These are phyloP conservation scores for Penicillium cataractarum DNA, from an alignment of 495 filamentous ascomycete species.

Conservation along the genomic window DNA sequence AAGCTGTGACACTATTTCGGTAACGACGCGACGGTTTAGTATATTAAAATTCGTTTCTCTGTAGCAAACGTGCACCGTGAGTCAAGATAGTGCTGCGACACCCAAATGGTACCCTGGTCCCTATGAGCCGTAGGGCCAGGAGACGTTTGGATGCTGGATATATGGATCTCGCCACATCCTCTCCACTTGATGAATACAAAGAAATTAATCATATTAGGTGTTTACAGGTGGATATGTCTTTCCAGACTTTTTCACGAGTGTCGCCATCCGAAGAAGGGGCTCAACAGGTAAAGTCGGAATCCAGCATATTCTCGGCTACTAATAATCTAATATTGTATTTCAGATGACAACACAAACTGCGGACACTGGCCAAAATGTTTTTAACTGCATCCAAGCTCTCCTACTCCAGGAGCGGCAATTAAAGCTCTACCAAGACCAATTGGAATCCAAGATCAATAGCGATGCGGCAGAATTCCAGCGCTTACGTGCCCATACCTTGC, in stretches of 20 bases:
- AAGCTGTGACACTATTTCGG: background rate
- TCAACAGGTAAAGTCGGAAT: background rate
- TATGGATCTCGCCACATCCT: background rate
- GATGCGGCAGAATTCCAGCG: background rate
- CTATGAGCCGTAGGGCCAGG: background rate
- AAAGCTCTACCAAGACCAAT: background rate
- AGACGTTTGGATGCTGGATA: background rate
- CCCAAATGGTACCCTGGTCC: background rate
- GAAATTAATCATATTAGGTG: background rate
- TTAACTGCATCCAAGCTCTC: background rate
- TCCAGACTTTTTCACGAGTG: background rate
- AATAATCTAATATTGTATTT: background rate
- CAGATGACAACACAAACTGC: background rate
- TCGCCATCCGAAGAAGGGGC: background rate
- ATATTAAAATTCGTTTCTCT: background rate
- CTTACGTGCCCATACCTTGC: background rate
- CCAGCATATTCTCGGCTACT: background rate
- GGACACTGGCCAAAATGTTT: background rate
- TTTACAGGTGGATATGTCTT: background rate
- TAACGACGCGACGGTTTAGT: background rate
- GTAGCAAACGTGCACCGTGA: background rate
- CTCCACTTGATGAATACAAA: background rate
- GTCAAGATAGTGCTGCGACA: background rate
- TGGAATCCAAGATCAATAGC: background rate
- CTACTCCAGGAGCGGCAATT: background rate